phyloP scores from a whole-genome alignment of 2,329 filamentous ascomycete genomes.

The Botrytis squamosa region DNA sequence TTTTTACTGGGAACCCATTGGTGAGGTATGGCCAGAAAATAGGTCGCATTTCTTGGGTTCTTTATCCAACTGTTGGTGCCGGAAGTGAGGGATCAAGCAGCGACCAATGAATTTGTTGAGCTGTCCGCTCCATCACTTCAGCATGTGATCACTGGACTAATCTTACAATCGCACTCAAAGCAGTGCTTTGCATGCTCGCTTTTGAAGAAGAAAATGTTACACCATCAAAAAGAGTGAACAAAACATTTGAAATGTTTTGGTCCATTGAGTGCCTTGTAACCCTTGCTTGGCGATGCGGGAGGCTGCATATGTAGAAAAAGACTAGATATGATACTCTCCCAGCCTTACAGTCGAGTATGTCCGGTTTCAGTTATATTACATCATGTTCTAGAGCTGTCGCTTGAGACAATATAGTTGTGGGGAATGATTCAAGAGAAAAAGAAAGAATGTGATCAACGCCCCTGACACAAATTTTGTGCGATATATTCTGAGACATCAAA shows the following conservation, averaged over 20 bases:
- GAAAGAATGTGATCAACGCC: slow-evolving; percentile 12
- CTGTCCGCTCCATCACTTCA: not conserved
- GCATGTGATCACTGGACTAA: not conserved
- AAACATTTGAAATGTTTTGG: not conserved
- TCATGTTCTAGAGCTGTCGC: not conserved
- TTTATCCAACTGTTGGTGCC: not conserved
- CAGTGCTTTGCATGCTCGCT: not conserved
- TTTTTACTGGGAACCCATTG: not conserved
- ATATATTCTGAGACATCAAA: not conserved
- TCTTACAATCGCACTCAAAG: no score
- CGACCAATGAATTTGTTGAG: not conserved
- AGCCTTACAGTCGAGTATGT: slow-evolving; percentile 12
- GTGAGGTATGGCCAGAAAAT: not conserved
- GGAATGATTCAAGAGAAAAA: slow-evolving; percentile 6
- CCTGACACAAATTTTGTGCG: not conserved
- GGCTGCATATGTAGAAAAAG: slow-evolving; percentile 8
- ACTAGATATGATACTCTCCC: not conserved
- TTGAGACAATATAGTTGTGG: not conserved
- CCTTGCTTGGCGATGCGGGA: not conserved
- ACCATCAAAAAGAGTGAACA: not conserved
- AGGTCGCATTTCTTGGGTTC: not conserved
- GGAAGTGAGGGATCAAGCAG: not conserved
- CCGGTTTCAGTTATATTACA: not conserved
- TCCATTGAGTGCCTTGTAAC: not conserved
- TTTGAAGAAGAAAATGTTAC: not conserved